phyloP scores from a whole-genome alignment of 176 grass and related monocot species.

The Avena sativa region DNA sequence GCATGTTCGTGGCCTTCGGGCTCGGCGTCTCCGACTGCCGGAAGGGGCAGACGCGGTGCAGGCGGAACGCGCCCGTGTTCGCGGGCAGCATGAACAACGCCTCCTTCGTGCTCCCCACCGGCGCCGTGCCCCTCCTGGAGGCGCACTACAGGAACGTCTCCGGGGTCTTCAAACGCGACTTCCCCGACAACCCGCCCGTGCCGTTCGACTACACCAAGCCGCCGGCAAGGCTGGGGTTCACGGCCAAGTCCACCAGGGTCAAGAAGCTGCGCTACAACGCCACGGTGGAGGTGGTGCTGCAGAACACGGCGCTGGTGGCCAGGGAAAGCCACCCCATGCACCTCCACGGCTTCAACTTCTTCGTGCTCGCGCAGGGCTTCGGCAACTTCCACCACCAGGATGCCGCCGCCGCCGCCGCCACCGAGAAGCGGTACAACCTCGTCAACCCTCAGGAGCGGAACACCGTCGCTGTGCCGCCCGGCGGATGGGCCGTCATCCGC shows the following conservation, averaged over 20 bases:
- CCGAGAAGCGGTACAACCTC: conserved; percentile 43
- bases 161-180: conserved; percentile 66
- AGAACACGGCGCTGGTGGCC: conserved; percentile 67
- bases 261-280: conserved; percentile 54
- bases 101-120: conserved; percentile 58
- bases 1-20: conserved; percentile 65
- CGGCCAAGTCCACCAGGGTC: conserved; percentile 48
- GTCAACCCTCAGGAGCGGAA: conserved; percentile 69
- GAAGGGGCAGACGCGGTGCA: conserved; percentile 43
- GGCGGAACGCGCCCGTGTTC: not conserved
- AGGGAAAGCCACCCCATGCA: conserved; percentile 79
- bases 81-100: conserved; percentile 72
- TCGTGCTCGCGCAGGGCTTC: conserved; percentile 64
- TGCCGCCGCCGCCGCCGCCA: not conserved
- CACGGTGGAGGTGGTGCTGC: conserved; percentile 74
- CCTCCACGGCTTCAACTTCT: conserved; percentile 72
- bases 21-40: conserved; percentile 43
- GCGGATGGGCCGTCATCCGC: conserved; percentile 72
- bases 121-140: conserved; percentile 48
- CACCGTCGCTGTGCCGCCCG: conserved; percentile 64
- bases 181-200: conserved; percentile 54
- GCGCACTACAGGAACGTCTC: conserved; percentile 29
- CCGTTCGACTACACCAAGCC: conserved; percentile 63
- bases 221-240: not conserved
- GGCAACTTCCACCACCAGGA: conserved; percentile 54